phyloP scores from a whole-genome alignment of 2,329 filamentous ascomycete genomes.

The Xylariaceae sp. region DNA sequence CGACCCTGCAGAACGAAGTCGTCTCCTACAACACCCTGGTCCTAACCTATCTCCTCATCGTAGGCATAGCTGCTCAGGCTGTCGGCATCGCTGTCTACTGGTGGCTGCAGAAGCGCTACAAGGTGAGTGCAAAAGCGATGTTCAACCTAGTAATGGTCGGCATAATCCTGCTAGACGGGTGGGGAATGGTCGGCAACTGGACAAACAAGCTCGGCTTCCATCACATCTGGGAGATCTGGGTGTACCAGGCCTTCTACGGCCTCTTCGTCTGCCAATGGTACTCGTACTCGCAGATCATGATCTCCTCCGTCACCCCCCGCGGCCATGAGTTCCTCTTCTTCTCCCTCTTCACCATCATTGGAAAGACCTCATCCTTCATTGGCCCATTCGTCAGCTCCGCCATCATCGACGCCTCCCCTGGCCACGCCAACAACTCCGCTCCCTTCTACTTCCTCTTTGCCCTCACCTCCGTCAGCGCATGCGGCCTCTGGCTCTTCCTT shows the following conservation, averaged over 20 bases:
- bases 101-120: conserved; percentile 53
- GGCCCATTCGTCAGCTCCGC: conserved; percentile 63
- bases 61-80: conserved; percentile 58
- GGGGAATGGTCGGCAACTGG: conserved; percentile 45
- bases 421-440: conserved; percentile 49
- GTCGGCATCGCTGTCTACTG: conserved; percentile 59
- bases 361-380: conserved; percentile 63
- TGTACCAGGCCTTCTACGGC: conserved; percentile 53
- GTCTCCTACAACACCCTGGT: conserved; percentile 60
- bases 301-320: conserved; percentile 61
- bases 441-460: conserved; percentile 64
- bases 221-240: conserved; percentile 42
- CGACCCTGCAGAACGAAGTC: conserved; percentile 58
- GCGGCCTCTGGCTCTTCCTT: conserved; percentile 48
- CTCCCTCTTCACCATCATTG: conserved; percentile 61
- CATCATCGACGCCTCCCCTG: conserved; percentile 58
- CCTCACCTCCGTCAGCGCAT: conserved; percentile 50
- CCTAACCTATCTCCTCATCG: conserved; percentile 60
- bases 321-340: conserved; percentile 69
- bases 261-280: conserved; percentile 66
- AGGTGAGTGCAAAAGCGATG: conserved; percentile 60
- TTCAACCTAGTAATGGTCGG: conserved; percentile 58
- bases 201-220: conserved; percentile 41
- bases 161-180: conserved; percentile 53
- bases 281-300: conserved; percentile 65